Evolutionary conservation across 345 rosid genomes (phyloP), one percentile per base, ranked within the genome.

Genomic region (Linum lewisii): DNA sequence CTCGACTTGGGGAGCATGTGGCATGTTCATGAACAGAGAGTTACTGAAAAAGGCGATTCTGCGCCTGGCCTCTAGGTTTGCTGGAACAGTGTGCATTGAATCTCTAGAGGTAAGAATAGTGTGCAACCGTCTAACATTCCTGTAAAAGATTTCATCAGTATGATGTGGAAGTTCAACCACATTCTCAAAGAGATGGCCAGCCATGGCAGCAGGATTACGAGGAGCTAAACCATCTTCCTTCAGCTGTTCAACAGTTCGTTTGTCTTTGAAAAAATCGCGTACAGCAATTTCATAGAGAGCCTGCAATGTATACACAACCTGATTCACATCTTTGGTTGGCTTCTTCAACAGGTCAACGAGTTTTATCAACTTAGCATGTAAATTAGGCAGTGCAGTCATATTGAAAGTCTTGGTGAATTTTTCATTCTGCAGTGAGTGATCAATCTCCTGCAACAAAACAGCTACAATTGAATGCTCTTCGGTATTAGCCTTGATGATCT

Each of bases 1-100:
- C 62, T 88, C 95, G 9, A 91, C 95, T 44, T 68, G 61, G 26
- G 96, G 95, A 24, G 96, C 95, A 67, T 25, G 95, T 2, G 96
- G 96, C 85, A 91, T 88, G 75, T 80, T 86, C 98, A 91, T 91
- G 75, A 91, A 91, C 66, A 91, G 77, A 0, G 98, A 88, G 70
- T 91, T 91, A 76, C 90, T 81, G 66, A 91, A 91, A 75, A 91
- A 91, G 47, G 98, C 88, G 65, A 91, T 74, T 23, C 96, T 87
- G 67, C 86, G 72, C 65, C 98, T 82, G 54, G 95, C 98, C 86
- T 85, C 96, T 7, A 82, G 63, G 72, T 85, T 91, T 66, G 59
- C 58, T 14, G 98, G 98, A 34, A 91, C 87, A 75, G 81, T 72
- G 69, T 77, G 82, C 96, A 88, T 85, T 3, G 94, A 72, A 65